phyloP scores from a whole-genome alignment of 176 grass and related monocot genomes.

The Oryza punctata region DNA sequence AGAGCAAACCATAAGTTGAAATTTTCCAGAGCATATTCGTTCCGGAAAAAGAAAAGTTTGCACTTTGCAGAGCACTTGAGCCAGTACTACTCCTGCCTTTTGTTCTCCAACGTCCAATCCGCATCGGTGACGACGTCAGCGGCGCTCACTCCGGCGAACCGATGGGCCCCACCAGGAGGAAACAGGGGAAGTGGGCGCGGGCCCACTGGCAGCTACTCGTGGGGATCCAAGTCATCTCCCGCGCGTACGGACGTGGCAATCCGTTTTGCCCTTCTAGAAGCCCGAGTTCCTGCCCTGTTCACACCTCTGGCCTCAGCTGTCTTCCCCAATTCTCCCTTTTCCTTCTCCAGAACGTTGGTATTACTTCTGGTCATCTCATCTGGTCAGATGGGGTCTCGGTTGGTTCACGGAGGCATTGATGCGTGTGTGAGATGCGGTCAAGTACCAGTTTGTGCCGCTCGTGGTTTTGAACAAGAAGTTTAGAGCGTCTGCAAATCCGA shows the following conservation, averaged over 20 bases:
- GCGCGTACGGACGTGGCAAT: background rate
- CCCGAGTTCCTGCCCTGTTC: constrained; percentile 18
- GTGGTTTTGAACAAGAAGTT: background rate
- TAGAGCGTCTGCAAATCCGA: background rate
- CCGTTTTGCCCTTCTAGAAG: constrained; percentile 31
- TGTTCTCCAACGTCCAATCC: background rate
- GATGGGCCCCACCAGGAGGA: no score
- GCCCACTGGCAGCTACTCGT: background rate
- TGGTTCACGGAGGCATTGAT: background rate
- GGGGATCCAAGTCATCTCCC: no score
- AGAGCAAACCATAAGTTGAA: no score
- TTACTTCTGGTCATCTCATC: no score
- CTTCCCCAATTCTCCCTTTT: background rate
- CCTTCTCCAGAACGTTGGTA: background rate
- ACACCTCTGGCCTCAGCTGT: background rate
- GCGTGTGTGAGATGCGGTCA: background rate
- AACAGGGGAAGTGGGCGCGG: background rate
- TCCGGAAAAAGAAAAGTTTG: background rate
- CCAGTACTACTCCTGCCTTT: background rate
- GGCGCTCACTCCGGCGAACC: no score
- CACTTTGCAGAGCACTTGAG: background rate
- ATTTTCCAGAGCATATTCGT: background rate
- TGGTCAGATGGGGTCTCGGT: background rate
- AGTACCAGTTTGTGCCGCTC: background rate
- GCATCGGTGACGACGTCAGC: background rate